Base-by-base conservation (phyloP, 75 land plant genomes). In the Cupressus sempervirens region DNA sequence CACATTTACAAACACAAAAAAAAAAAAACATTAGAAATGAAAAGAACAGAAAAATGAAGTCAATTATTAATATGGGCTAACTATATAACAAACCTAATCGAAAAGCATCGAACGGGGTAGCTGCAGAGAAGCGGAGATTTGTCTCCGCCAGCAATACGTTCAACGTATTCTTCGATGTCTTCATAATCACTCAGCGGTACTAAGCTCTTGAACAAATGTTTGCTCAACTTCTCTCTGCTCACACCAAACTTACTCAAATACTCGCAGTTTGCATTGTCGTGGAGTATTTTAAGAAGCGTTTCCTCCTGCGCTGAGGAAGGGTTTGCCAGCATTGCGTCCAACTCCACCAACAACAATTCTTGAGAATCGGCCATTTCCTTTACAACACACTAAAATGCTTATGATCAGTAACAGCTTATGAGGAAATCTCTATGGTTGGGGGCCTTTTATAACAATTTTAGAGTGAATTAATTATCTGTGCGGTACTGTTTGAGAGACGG, bases 141-240 rank as follows among this genome's bases (percentile, higher is more conserved):
- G 41, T 79, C 81, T 79, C 81, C 46, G 0, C 46, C 46, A 23
- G 81, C 81, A 20, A 79, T 79, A 79, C 46, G 48, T 79, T 79
- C 43, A 79, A 41, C 23, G 7, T 40, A 79, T 20, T 79, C 81
- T 13, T 79, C 46, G 41, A 79, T 79, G 35, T 79, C 46, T 1
- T 1, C 29, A 7, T 79, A 79, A 79, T 79, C 81, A 3, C 46
- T 40, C 46, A 41, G 43, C 10, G 81, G 46, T 0, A 79, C 36
- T n/a, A 18, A 79, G 2, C 41, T 3, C 81, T 79, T 79, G 81
- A 79, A 79, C 11, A 70, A 1, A 62, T 6, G n/a, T 32, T 70
- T 70, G 35, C 74, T 70, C 12, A 7, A 0, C 32, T 2, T 70
- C 3, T 23, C 32, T 14, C 12, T 23, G 2, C 14, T 70, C 12